phyloP scores from a whole-genome alignment of 768 basidiomycete species.

The Inosperma sp. region DNA sequence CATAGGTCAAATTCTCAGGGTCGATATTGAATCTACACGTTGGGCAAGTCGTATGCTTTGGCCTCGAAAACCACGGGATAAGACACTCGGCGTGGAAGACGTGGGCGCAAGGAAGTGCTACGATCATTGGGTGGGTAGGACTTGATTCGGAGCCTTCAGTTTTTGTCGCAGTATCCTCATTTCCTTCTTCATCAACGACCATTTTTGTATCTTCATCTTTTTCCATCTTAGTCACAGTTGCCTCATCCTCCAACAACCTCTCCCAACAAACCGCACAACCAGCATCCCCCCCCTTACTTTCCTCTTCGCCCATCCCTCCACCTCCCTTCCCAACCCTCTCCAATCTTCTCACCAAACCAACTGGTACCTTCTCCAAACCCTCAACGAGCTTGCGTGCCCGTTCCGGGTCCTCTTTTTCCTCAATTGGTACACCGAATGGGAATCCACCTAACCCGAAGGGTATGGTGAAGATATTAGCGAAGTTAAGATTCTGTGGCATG shows the following conservation, averaged over 20 bases:
- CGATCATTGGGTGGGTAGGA: constrained; percentile 40
- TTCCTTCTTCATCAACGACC: constrained; percentile 7
- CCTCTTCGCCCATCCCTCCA: constrained; percentile 28
- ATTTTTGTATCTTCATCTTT: constrained; percentile 10
- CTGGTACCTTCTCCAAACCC: constrained; percentile 62
- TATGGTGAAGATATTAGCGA: neutral
- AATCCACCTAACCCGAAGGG: neutral
- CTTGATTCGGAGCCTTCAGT: constrained; percentile 14
- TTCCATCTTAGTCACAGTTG: neutral
- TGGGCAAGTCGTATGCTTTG: constrained; percentile 76
- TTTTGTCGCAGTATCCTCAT: constrained; percentile 4
- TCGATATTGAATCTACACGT: constrained; percentile 82
- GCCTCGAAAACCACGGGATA: constrained; percentile 77
- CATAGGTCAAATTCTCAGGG: constrained; percentile 65
- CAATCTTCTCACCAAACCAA: constrained; percentile 61
- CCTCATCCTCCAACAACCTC: constrained; percentile 44
- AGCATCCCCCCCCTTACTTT: constrained; percentile 32
- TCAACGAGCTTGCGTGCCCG: constrained; percentile 59
- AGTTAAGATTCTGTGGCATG: neutral
- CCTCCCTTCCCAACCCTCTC: constrained; percentile 45
- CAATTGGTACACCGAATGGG: constrained; percentile 17
- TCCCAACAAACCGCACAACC: constrained; percentile 81
- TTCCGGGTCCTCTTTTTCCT: constrained; percentile 56
- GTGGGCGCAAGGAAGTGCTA: constrained; percentile 75
- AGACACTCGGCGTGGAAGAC: constrained; percentile 78